Evolutionary conservation across 805 yeast genomes (phyloP).

Genomic region (Grigorovia transvaalensis): DNA sequence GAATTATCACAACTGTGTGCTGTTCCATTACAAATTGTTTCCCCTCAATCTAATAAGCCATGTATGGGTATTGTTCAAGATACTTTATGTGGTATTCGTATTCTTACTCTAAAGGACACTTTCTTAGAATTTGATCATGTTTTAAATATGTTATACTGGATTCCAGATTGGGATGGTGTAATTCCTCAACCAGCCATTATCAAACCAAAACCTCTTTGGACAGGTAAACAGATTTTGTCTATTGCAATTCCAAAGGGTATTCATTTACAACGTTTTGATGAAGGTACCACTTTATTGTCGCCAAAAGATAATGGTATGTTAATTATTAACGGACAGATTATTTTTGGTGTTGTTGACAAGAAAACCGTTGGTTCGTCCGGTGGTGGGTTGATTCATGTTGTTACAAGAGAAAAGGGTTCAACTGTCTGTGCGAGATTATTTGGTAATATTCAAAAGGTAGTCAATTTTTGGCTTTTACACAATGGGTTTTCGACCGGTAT

Average conservation of each 20-base stretch:
- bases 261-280: conserved; percentile 89
- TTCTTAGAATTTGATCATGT: conserved; percentile 90
- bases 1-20: conserved; percentile 98
- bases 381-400: conserved; percentile 96
- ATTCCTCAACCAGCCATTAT: conserved; percentile 90
- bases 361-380: conserved; percentile 97
- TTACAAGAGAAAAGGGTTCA: conserved; percentile 96
- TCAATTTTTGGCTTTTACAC: conserved; percentile 91
- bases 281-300: conserved; percentile 73
- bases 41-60: conserved; percentile 98
- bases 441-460: conserved; percentile 89
- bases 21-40: conserved; percentile 94
- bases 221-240: conserved; percentile 93
- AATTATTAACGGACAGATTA: conserved; percentile 87
- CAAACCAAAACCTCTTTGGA: conserved; percentile 88
- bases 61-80: conserved; percentile 99
- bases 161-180: conserved; percentile 78
- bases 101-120: conserved; percentile 86
- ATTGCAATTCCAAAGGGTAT: conserved; percentile 78
- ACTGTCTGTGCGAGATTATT: conserved; percentile 79
- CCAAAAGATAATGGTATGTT: conserved; percentile 77
- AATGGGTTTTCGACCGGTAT: conserved; percentile 98
- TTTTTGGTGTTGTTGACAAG: conserved; percentile 97
- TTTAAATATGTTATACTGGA: conserved; percentile 95
- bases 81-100: conserved; percentile 91